Percentiles rank a stretch among this genome's conserved stretches.
These are phyloP conservation scores for Pythium plurisporium DNA, from an alignment of 352 stramenopile species.

Conservation along the genomic window DNA sequence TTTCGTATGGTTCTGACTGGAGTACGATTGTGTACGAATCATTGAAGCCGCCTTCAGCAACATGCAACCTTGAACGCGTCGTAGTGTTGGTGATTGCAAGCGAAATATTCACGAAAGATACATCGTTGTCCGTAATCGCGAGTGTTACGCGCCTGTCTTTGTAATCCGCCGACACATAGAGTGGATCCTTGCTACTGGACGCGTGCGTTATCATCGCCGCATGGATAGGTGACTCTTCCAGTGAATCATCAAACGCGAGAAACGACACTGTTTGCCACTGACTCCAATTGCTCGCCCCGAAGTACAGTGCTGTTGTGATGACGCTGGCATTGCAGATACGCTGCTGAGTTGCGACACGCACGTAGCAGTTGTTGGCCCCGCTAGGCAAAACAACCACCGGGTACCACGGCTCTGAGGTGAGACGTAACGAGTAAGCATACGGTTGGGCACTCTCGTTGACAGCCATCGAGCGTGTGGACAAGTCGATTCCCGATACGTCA, in stretches of 20 bases:
- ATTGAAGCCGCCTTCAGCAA: constrained; percentile 74
- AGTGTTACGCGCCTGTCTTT: constrained; percentile 24
- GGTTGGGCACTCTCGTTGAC: constrained; percentile 32
- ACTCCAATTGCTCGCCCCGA: constrained; percentile 61
- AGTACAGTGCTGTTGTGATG: constrained; percentile 39
- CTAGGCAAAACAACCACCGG: constrained; percentile 47
- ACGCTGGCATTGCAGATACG: constrained; percentile 60
- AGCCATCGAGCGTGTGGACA: constrained; percentile 37
- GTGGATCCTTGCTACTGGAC: constrained; percentile 36
- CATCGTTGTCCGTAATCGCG: constrained; percentile 59
- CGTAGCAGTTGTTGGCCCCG: constrained; percentile 47
- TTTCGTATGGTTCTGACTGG: constrained; percentile 58
- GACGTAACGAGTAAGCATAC: constrained; percentile 41
- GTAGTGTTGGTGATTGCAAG: constrained; percentile 15
- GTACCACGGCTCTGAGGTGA: constrained; percentile 65
- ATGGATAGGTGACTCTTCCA: constrained; percentile 52
- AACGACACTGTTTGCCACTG: constrained; percentile 54
- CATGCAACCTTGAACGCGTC: constrained; percentile 37
- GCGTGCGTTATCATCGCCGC: constrained; percentile 43
- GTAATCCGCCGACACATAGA: constrained; percentile 42
- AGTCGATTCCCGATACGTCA: constrained; percentile 49
- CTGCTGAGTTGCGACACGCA: constrained; percentile 22
- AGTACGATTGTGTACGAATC: constrained; percentile 63
- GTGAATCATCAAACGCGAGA: constrained; percentile 53
- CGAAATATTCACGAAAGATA: constrained; percentile 60